Base-by-base conservation (phyloP, 169 alveolate species). In the Plasmodium gonderi region DNA sequence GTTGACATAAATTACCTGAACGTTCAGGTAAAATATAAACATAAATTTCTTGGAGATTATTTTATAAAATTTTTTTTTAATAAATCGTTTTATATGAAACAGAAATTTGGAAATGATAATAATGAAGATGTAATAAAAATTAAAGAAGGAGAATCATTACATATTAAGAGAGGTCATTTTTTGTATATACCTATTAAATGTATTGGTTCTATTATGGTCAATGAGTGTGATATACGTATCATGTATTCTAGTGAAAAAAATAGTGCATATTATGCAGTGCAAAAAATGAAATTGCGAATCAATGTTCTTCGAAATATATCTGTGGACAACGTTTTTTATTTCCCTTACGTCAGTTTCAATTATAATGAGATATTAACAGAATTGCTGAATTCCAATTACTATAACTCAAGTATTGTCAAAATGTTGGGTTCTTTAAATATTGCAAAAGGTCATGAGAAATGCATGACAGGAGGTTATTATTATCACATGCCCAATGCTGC, bases 121-220 rank as follows among this genome's bases (percentile, higher is more conserved):
- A 47, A 77, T 23, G 64, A 26, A 0, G 36, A 77, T 2, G 51
- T 90, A 1, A 44, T 78, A 65, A 36, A n/a, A 1, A 26, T 77
- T 8, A 38, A 68, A 4, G 44, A 90, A 14, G 49, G 67, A 23
- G 49, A 64, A 42, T 20, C 42, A 42, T 29, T 79, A 90, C 47
- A 23, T 4, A 45, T 90, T 45, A 23, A 11, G n/a, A 90, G 72
- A 67, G 74, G 74, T 47, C 74, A 40, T 8, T 26, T 49, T 26
- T 65, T 90, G 51, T 90, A 90, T 45, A 90, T 90, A 44, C 94
- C 94, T 1, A 65, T 90, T 14, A 65, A 69, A 38, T 90, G 94
- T 14, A 77, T 67, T 36, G 94, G 94, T 1, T 90, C 94, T 4
- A 14, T 90, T 14, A 36, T 90, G 36, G 51, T 90, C 1, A 90